These are phyloP conservation scores for Hygrophorus russula DNA, from an alignment of 768 basidiomycete genomes.

Conservation along the genomic window DNA sequence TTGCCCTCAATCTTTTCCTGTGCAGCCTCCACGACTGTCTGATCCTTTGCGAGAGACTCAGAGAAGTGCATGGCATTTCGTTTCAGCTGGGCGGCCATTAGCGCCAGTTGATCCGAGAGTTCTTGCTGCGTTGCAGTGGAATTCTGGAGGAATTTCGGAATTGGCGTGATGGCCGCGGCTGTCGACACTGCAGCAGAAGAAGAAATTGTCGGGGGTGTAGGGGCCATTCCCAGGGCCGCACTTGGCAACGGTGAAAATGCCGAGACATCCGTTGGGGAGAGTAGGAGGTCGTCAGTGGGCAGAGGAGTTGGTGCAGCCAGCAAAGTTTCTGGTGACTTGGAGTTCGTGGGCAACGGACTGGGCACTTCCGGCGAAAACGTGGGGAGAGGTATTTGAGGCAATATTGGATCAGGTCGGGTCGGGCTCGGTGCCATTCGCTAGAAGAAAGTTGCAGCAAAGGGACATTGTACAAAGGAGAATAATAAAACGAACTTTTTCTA, in stretches of 20 bases:
- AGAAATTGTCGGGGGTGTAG: conserved; percentile 19
- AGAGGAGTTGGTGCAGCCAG: conserved; percentile 7
- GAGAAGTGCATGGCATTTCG: conserved; percentile 76
- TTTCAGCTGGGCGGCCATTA: conserved; percentile 85
- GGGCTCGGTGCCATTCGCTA: conserved; percentile 32
- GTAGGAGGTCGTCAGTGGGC: conserved; percentile 27
- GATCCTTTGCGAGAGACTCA: conserved; percentile 61
- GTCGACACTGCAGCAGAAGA: conserved; percentile 19
- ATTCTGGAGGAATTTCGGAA: conserved; percentile 31
- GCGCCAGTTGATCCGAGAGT: conserved; percentile 59
- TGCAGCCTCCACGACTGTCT: conserved; percentile 53
- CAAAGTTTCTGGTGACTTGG: conserved; percentile 3
- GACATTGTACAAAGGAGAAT: background rate
- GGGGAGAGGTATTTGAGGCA: conserved; percentile 35
- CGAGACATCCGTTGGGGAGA: conserved; percentile 21
- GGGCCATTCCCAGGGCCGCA: conserved; percentile 7
- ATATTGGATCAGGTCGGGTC: conserved; percentile 32
- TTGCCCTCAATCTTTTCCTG: conserved; percentile 68
- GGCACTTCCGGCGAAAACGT: conserved; percentile 7
- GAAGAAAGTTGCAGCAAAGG: background rate
- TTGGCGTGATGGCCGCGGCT: conserved; percentile 17
- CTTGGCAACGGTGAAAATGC: conserved; percentile 9
- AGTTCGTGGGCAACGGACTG: conserved; percentile 11
- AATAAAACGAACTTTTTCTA: conserved; percentile 35
- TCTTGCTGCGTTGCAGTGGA: conserved; percentile 62